Base-by-base conservation (phyloP, 805 yeast genomes). In the Candida schatavii region DNA sequence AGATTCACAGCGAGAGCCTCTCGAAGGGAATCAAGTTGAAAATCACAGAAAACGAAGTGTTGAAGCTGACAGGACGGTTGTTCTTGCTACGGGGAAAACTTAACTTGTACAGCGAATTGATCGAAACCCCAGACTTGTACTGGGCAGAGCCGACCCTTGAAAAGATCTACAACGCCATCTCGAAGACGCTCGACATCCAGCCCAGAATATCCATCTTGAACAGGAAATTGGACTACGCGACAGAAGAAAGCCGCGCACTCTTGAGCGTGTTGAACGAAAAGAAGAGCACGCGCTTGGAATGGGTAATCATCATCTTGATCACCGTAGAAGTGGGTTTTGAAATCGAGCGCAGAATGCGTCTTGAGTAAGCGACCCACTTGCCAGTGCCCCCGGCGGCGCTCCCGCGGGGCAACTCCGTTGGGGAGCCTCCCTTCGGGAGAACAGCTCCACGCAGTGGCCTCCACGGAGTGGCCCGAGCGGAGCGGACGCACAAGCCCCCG, bases 101-200 rank as follows among this genome's bases (percentile, higher is more conserved):
- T 50, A 90, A 90, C 52, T 65, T 90, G 25, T 88, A 90, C 60
- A 85, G 91, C 7, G 96, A 89, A 54, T 72, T 90, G 45, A 87
- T 88, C 23, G 97, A 89, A 52, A 88, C 95, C 0, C 97, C 97
- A 0, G 97, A 90, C 59, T 64, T 88, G 33, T 90, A 89, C 61
- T 90, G 97, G 97, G 77, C 88, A 35, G 96, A 89, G 56, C 95
- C 97, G 1, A 79, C 80, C 26, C 67, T 90, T 41, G 97, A 90
- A 56, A 73, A 74, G 41, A 79, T 88, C 7, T 90, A 88, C 60
- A 77, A 81, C 37, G 73, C 78, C 15, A 80, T 88, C 5, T 84
- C 95, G 0, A 75, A 75, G 37, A 78, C 77, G 18, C 67, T 90
- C 42, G 97, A 90, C 53, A 80, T 90, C 23, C 72, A 74, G 23